Conservation (phyloP, 371 early-diverging fungal genomes). For the Mortierella polycephala region DNA sequence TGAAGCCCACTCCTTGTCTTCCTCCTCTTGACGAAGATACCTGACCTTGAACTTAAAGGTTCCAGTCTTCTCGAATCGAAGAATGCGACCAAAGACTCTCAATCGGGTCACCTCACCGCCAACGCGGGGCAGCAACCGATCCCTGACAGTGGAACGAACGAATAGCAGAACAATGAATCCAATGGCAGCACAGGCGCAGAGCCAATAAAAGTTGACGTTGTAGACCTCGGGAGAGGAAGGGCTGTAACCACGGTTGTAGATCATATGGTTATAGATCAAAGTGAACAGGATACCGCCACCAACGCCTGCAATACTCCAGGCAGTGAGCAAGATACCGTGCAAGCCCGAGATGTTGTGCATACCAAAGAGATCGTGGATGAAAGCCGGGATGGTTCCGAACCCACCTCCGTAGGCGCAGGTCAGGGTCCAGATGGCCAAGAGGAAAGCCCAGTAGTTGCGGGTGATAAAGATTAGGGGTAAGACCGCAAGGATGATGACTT, state of each 20-base stretch:
- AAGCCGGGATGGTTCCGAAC: conserved; percentile 76
- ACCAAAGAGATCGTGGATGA: conserved; percentile 76
- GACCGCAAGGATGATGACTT: conserved; percentile 60
- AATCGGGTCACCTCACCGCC: conserved; percentile 60
- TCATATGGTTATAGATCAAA: conserved; percentile 60
- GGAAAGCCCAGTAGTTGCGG: conserved; percentile 63
- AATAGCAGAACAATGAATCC: conserved; percentile 61
- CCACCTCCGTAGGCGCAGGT: conserved; percentile 72
- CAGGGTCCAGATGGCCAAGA: conserved; percentile 60
- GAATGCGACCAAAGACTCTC: conserved; percentile 59
- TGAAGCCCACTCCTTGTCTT: conserved; percentile 51
- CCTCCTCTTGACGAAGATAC: conserved; percentile 46
- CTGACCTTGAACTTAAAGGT: conserved; percentile 38
- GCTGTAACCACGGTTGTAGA: conserved; percentile 46
- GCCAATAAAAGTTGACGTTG: conserved; percentile 71
- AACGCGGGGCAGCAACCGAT: conserved; percentile 63
- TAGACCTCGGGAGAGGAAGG: conserved; percentile 57
- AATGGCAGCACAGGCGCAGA: conserved; percentile 57
- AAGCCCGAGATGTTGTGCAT: conserved; percentile 72
- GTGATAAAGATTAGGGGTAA: conserved; percentile 60
- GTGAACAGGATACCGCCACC: conserved; percentile 73
- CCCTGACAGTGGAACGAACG: conserved; percentile 64
- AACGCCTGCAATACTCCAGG: conserved; percentile 74
- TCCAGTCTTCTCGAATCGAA: conserved; percentile 48
- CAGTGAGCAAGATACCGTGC: conserved; percentile 67